Conservation (phyloP, 1,284 basidiomycete genomes). For the Porogramme epimiltina region DNA sequence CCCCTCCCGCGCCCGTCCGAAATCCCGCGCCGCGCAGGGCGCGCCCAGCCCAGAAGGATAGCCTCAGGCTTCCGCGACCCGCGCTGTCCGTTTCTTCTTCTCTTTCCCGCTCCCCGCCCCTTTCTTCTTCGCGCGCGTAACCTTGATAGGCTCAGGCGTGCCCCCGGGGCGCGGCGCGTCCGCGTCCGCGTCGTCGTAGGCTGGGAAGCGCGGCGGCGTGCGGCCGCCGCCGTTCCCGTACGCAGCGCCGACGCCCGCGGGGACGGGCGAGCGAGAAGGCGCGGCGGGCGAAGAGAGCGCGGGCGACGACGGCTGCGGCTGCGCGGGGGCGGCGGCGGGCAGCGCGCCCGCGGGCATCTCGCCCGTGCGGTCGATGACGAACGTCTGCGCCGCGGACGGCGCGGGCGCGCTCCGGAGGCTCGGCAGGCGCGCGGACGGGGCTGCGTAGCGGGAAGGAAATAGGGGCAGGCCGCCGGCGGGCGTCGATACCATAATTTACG, state of each 20-base stretch:
- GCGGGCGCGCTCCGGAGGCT: conserved; percentile 30
- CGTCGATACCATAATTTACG: too few relatives aligned
- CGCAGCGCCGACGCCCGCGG: not conserved
- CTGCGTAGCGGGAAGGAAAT: too few relatives aligned
- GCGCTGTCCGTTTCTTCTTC: conserved; percentile 63
- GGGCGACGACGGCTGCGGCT: conserved; percentile 19
- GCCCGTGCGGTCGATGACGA: conserved; percentile 75
- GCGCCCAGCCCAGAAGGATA: too few relatives aligned
- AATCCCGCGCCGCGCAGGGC: too few relatives aligned
- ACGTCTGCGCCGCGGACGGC: conserved; percentile 33
- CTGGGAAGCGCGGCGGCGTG: conserved; percentile 52
- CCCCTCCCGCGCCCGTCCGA: not conserved
- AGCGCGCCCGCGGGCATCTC: conserved; percentile 77
- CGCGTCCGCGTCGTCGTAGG: conserved; percentile 44
- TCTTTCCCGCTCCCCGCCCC: conserved; percentile 45
- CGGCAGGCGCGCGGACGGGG: conserved; percentile 26
- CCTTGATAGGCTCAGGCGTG: conserved; percentile 74
- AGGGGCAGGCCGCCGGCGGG: too few relatives aligned
- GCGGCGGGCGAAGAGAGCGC: conserved; percentile 3
- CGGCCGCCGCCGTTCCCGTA: conserved; percentile 1
- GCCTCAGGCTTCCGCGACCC: not conserved
- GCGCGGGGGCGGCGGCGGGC: conserved; percentile 13
- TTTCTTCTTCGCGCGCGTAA: conserved; percentile 75
- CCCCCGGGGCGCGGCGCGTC: conserved; percentile 43
- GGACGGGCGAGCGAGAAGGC: conserved; percentile 8